Conservation (phyloP, 345 rosid species). For the Erodium maritimum region DNA sequence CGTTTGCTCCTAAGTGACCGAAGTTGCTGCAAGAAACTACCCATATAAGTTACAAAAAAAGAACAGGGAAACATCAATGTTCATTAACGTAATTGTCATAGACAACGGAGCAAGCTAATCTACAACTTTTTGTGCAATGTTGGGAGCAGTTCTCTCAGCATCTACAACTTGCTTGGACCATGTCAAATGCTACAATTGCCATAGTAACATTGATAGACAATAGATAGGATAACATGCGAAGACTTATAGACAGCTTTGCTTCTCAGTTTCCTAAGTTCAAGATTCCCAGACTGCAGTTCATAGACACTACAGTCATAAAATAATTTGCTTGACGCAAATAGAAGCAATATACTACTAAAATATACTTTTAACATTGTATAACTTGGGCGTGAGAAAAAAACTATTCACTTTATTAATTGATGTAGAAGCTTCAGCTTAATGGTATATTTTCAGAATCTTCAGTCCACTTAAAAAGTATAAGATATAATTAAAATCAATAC, state of each 20-base stretch:
- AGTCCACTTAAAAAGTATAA: not conserved
- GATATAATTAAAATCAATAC: not conserved
- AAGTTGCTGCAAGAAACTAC: conserved; percentile 43
- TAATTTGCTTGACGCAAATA: too few species aligned
- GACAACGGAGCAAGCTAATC: not conserved
- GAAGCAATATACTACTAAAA: too few species aligned
- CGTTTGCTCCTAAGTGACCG: conserved; percentile 62
- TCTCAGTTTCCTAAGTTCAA: not conserved
- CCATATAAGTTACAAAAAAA: conserved; percentile 3
- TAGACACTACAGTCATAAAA: too few species aligned
- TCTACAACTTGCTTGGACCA: not conserved
- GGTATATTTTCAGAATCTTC: not conserved
- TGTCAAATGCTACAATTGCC: not conserved
- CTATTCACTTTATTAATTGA: too few species aligned
- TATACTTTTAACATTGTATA: too few species aligned
- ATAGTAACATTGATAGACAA: not conserved
- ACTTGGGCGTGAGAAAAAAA: too few species aligned
- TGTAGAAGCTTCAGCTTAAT: too few species aligned
- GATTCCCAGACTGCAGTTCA: too few species aligned
- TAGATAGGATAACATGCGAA: not conserved
- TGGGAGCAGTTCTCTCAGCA: not conserved
- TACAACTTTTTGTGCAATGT: not conserved
- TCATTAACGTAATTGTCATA: not conserved
- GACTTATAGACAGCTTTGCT: not conserved
- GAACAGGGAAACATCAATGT: too few species aligned